Evolutionary conservation across 108 stramenopile species (phyloP).

Genomic region (Cyclotella choctawhatcheeana): DNA sequence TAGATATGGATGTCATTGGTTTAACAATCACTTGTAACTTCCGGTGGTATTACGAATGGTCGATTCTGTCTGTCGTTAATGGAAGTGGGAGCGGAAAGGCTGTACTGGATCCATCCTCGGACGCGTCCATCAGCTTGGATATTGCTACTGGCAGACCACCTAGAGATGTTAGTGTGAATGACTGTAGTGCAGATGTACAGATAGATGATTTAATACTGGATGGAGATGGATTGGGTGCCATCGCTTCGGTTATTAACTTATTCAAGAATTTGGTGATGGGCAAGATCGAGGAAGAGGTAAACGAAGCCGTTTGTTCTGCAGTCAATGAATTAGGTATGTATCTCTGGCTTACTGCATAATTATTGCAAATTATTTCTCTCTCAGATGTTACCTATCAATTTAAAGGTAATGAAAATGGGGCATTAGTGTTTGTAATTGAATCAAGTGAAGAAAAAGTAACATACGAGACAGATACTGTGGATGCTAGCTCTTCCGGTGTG

Average conservation of each 20-base stretch:
- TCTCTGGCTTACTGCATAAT: background rate
- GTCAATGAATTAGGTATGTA: constrained; percentile 12
- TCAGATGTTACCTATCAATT: background rate
- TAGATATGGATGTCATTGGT: constrained; percentile 13
- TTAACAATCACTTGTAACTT: constrained; percentile 36
- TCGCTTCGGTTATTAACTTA: constrained; percentile 13
- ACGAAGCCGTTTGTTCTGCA: background rate
- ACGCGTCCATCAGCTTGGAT: background rate
- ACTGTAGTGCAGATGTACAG: constrained; percentile 6
- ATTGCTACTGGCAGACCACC: background rate
- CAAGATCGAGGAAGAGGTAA: constrained; percentile 1
- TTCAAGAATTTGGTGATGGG: constrained; percentile 4
- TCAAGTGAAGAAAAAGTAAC: background rate
- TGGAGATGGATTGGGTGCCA: constrained; percentile 12
- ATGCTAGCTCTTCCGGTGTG: constrained; percentile 8
- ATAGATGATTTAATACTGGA: constrained; percentile 11
- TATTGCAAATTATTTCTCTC: background rate
- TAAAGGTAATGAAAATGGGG: constrained; percentile 1
- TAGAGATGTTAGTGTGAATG: constrained; percentile 1
- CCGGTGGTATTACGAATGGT: constrained; percentile 40
- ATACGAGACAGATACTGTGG: background rate
- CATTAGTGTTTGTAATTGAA: constrained; percentile 10
- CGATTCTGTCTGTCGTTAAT: constrained; percentile 20
- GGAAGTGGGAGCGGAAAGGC: constrained; percentile 26
- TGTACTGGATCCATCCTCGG: constrained; percentile 7